phyloP scores from a whole-genome alignment of 2,329 filamentous ascomycete genomes.

The Lecanicillium sp. region DNA sequence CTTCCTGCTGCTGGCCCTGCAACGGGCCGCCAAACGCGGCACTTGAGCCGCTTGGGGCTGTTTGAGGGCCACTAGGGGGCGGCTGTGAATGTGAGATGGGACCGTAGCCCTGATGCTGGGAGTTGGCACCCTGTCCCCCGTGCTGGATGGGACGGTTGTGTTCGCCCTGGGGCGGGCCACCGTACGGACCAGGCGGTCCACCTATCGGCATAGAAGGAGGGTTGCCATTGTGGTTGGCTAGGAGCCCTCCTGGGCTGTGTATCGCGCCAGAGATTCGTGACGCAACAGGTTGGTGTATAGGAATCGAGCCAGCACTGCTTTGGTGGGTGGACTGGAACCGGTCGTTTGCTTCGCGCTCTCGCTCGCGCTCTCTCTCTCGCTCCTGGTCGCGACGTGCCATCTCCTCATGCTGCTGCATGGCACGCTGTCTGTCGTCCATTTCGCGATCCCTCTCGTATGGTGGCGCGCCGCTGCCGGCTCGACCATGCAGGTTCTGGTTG shows the following conservation, averaged over 20 bases:
- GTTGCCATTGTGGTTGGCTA: constrained; percentile 63
- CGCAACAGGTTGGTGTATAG: constrained; percentile 90
- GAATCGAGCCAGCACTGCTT: constrained; percentile 79
- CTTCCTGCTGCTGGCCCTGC: constrained; percentile 57
- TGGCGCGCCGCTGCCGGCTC: constrained; percentile 25
- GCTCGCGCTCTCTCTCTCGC: constrained; percentile 48
- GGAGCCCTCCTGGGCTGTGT: constrained; percentile 83
- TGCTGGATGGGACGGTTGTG: constrained; percentile 44
- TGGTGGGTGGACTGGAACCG: constrained; percentile 71
- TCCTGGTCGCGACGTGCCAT: constrained; percentile 36
- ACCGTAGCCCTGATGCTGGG: constrained; percentile 51
- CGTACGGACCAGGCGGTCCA: constrained; percentile 47
- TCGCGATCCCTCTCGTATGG: constrained; percentile 42
- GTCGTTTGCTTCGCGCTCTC: constrained; percentile 60
- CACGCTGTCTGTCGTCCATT: constrained; percentile 40
- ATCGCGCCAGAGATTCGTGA: constrained; percentile 73
- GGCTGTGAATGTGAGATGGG: constrained; percentile 43
- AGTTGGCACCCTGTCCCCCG: constrained; percentile 36
- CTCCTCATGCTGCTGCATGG: constrained; percentile 39
- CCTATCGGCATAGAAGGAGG: constrained; percentile 45
- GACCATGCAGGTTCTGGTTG: constrained; percentile 33
- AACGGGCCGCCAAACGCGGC: constrained; percentile 64
- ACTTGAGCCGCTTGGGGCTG: constrained; percentile 50
- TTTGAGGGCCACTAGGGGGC: constrained; percentile 45
- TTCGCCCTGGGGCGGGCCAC: constrained; percentile 47